phyloP scores from a whole-genome alignment of 345 rosid species.

The Sonneratia alba region DNA sequence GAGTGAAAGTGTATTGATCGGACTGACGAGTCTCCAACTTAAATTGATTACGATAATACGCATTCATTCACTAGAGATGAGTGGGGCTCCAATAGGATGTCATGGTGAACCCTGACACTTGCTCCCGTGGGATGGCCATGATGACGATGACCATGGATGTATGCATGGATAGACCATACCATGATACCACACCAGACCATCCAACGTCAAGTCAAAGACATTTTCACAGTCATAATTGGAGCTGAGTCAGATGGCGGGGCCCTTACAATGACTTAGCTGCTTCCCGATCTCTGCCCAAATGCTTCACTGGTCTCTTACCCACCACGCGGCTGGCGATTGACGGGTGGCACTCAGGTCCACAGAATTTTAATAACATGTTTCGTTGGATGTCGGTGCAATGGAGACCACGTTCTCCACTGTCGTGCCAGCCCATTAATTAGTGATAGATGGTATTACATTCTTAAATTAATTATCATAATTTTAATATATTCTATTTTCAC shows the following conservation, averaged over 20 bases:
- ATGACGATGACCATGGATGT: neutral
- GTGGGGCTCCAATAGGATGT: too few species aligned
- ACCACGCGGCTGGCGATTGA: too few species aligned
- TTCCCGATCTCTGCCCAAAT: too few species aligned
- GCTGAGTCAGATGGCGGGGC: neutral
- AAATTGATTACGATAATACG: too few species aligned
- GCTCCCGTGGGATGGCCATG: neutral
- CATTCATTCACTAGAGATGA: too few species aligned
- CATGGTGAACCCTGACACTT: neutral
- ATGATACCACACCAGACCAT: neutral
- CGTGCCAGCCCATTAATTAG: neutral
- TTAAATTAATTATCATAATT: too few species aligned
- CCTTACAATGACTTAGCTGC: neutral
- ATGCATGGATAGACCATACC: neutral
- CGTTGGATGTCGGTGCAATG: neutral
- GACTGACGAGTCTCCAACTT: too few species aligned
- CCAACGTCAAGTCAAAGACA: neutral
- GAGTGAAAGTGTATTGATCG: too few species aligned
- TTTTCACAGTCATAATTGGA: neutral
- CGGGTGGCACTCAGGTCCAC: constrained; percentile 1
- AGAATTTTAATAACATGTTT: neutral
- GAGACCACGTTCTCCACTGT: neutral
- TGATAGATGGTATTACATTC: neutral
- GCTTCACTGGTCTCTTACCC: neutral
- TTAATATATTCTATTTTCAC: too few species aligned